phyloP scores from a whole-genome alignment of 2,329 filamentous ascomycete genomes.

The Chaetomiaceae sp. region DNA sequence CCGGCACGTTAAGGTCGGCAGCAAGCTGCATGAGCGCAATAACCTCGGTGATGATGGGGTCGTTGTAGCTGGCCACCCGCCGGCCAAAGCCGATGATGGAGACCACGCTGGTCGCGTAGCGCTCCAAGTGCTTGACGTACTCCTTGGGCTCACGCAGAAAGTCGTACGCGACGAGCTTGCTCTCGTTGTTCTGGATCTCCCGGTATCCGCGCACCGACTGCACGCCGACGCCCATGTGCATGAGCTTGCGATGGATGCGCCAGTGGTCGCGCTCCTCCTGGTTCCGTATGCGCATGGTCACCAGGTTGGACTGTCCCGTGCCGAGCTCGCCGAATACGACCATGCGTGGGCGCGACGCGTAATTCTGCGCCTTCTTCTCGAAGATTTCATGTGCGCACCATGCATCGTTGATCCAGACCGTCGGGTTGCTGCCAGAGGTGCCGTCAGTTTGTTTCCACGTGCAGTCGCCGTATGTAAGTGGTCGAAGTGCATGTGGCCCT shows the following conservation, averaged over 20 bases:
- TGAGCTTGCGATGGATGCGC: conserved; percentile 43
- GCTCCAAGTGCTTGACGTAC: conserved; percentile 49
- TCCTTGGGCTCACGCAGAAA: conserved; percentile 38
- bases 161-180: conserved; percentile 47
- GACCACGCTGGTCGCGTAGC: conserved; percentile 47
- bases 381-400: conserved; percentile 48
- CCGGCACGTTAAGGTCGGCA: conserved; percentile 48
- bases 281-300: conserved; percentile 39
- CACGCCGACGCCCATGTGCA: conserved; percentile 46
- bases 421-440: conserved; percentile 30
- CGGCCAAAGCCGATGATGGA: conserved; percentile 52
- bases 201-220: conserved; percentile 51
- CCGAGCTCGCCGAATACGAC: conserved; percentile 42
- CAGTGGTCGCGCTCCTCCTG: conserved; percentile 37
- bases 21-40: conserved; percentile 52
- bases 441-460: neutral
- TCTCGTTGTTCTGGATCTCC: conserved; percentile 52
- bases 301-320: conserved; percentile 37
- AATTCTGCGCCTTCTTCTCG: conserved; percentile 46
- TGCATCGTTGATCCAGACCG: conserved; percentile 43
- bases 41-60: conserved; percentile 55
- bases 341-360: conserved; percentile 45
- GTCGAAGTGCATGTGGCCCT: too few relatives aligned
- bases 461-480: too few relatives aligned
- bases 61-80: conserved; percentile 42